A percentile compares a stretch with the other conserved stretches of the same genome.
Conservation (phyloP, 495 filamentous ascomycete species). For the Arthonia radiata region DNA sequence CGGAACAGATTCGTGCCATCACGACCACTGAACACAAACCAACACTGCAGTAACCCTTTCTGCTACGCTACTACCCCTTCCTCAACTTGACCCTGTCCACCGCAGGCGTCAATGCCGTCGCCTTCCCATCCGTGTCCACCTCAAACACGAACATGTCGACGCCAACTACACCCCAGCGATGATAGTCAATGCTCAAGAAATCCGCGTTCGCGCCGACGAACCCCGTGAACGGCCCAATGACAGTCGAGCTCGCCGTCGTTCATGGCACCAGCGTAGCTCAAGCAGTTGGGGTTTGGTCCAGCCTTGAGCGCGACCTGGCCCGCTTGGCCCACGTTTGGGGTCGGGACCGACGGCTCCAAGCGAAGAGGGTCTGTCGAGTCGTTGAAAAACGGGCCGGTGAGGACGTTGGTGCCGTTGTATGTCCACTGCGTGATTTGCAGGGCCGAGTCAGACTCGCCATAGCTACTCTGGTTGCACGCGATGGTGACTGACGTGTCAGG, state of each 20-base stretch:
- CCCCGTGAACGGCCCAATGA: slow-evolving; percentile 12
- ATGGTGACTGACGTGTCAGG: too few relatives aligned
- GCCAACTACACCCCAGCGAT: slow-evolving; percentile 16
- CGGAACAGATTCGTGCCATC: too few relatives aligned
- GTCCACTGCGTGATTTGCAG: too few relatives aligned
- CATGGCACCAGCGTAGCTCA: background rate
- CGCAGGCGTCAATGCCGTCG: slow-evolving; percentile 10
- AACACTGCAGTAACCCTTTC: too few relatives aligned
- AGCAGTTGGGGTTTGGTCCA: background rate
- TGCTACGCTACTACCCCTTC: too few relatives aligned
- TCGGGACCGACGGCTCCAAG: slow-evolving; percentile 17
- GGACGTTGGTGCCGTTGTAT: too few relatives aligned
- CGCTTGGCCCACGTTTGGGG: slow-evolving; percentile 7
- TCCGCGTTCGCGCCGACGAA: slow-evolving; percentile 18
- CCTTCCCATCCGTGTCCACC: slow-evolving; percentile 15
- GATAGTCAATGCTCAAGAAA: slow-evolving; percentile 22
- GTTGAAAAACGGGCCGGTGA: too few relatives aligned
- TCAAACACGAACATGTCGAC: slow-evolving; percentile 28
- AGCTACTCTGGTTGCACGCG: too few relatives aligned
- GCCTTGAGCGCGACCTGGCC: slow-evolving; percentile 13
- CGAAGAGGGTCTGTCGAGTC: slow-evolving; percentile 9
- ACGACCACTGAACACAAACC: too few relatives aligned
- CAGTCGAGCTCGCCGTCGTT: slow-evolving; percentile 19
- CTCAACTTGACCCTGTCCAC: slow-evolving; percentile 8
- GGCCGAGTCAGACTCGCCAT: too few relatives aligned